Base-by-base conservation (phyloP, 2,329 filamentous ascomycete genomes). In the Waltergamsia citrina region DNA sequence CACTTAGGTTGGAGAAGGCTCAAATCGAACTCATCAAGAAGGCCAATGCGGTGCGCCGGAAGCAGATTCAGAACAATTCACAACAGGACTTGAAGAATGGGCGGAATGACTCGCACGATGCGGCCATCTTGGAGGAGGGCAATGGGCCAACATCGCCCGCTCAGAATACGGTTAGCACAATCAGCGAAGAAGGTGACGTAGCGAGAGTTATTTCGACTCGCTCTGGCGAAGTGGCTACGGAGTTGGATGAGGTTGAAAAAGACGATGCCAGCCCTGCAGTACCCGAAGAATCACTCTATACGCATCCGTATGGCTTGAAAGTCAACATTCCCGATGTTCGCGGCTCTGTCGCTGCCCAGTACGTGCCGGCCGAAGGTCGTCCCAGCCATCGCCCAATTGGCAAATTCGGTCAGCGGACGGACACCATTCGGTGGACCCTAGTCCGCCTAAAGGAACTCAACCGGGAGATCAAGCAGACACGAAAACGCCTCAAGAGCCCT, bases 391-490 rank as follows among this genome's bases (percentile, higher is more conserved):
- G 67, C 1, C 62, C 71, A 6, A 56, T 92, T 16, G 74, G 72
- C 12, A 67, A 84, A 30, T 72, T 88, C 43, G 84, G 87, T 44
- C 80, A 86, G 52, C 92, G 94, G 56, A 88, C 95, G 12, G 92
- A 98, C 59, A 92, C 87, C 0, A 95, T 98, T 55, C 78, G 90
- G 41, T 95, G 84, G 82, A 83, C 78, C 42, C 82, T 92, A 33
- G 65, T 69, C 2, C 49, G 59, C 4, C 46, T 65, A 3, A 54
- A 56, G 18, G 50, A 60, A 3, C 46, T 65, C 11, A 63, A 62
- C 30, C 39, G 50, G 0, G 52, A 59, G 12, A 64, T 65, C 20
- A 55, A 47, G 40, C 82, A 93, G 55, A 74, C 95, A 34, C 74
- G 81, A 42, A 35, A 36, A 14, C 34, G 25, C 7, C 33, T 33